Conservation (phyloP, 106 monocot genomes). For the Narthecium ossifragum region DNA sequence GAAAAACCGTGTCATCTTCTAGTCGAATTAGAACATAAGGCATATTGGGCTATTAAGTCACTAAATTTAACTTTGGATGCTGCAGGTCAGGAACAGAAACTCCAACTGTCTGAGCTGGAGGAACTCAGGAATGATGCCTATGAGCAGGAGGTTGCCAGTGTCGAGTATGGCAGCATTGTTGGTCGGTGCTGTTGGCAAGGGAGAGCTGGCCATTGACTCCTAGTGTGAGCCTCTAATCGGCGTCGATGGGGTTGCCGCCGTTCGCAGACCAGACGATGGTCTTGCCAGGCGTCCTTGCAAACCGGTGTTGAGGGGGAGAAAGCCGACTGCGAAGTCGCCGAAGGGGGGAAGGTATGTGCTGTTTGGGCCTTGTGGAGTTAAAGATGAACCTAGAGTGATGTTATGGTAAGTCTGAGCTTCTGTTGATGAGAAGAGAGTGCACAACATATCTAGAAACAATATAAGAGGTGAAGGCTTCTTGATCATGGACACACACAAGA, state of each 20-base stretch:
- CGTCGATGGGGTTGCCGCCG: background rate
- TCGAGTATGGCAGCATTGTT: constrained; percentile 12
- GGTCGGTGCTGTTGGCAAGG: constrained; percentile 3
- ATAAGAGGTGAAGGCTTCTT: no score
- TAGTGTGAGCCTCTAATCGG: constrained; percentile 5
- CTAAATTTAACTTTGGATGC: no score
- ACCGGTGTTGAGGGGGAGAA: constrained; percentile 12
- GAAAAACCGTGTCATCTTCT: no score
- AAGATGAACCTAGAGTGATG: background rate
- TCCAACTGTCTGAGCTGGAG: background rate
- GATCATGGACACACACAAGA: no score
- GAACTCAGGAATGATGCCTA: background rate
- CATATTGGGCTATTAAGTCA: no score
- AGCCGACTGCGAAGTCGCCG: constrained; percentile 22
- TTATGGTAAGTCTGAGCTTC: background rate
- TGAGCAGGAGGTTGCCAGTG: background rate
- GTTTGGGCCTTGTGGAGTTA: background rate
- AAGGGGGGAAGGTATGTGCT: constrained; percentile 1
- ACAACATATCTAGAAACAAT: no score
- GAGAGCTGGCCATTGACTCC: constrained; percentile 15
- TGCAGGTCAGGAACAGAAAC: no score
- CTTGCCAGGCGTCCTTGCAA: constrained; percentile 8
- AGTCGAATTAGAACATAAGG: no score
- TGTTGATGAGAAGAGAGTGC: background rate
- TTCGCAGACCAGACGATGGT: constrained; percentile 34